Percentiles rank a stretch among this genome's conserved stretches.
Conservation (phyloP, 768 basidiomycete species). For the Stropharia rugosoannulata region DNA sequence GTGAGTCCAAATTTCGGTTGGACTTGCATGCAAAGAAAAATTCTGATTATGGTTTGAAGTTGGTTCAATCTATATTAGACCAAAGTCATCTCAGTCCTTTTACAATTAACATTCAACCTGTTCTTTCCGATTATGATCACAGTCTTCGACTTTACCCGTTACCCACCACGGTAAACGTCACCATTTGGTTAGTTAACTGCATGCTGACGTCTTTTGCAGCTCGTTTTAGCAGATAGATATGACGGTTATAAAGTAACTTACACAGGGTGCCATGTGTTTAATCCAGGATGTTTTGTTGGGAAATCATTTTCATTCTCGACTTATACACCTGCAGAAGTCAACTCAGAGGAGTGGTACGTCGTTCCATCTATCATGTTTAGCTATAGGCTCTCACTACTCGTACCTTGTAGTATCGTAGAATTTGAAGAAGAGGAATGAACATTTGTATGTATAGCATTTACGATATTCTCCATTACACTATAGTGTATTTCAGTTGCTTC, state of each 20-base stretch:
- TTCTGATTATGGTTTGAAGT: slow-evolving; percentile 39
- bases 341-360: slow-evolving; percentile 82
- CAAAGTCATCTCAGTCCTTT: slow-evolving; percentile 94
- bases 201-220: slow-evolving; percentile 38
- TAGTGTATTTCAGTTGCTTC: neutral
- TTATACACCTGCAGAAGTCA: slow-evolving; percentile 81
- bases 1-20: slow-evolving; percentile 43
- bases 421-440: slow-evolving; percentile 13
- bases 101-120: slow-evolving; percentile 81
- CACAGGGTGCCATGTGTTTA: slow-evolving; percentile 98
- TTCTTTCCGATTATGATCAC: slow-evolving; percentile 89
- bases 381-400: neutral
- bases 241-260: slow-evolving; percentile 96
- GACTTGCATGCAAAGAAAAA: neutral
- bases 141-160: slow-evolving; percentile 90
- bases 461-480: neutral
- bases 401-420: slow-evolving; percentile 9
- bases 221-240: slow-evolving; percentile 94
- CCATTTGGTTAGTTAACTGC: neutral
- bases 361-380: neutral
- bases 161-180: slow-evolving; percentile 76
- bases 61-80: slow-evolving; percentile 95
- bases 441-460: neutral
- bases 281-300: slow-evolving; percentile 90
- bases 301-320: slow-evolving; percentile 85